phyloP scores from a whole-genome alignment of 129 eudicot species.

The Flaveria robusta region DNA sequence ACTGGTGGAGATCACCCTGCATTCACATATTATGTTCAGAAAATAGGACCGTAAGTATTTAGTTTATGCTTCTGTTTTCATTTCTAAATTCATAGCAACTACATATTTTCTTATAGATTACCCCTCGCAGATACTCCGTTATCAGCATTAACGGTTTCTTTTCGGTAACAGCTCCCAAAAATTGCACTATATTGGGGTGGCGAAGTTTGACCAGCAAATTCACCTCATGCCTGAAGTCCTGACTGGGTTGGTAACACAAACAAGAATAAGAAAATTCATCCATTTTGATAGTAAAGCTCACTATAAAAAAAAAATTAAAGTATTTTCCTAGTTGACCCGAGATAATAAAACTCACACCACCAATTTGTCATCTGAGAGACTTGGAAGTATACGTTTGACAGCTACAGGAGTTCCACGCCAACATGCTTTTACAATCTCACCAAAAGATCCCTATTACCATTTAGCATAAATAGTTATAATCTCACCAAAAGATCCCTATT shows the following conservation, averaged over 20 bases:
- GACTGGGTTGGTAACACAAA: slow-evolving; percentile 51
- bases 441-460: slow-evolving; percentile 83
- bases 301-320: background rate
- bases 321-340: slow-evolving; percentile 20
- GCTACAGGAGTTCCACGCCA: slow-evolving; percentile 99
- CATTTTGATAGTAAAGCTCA: slow-evolving; percentile 13
- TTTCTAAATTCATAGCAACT: background rate
- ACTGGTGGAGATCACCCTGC: slow-evolving; percentile 96
- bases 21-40: slow-evolving; percentile 21
- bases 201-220: slow-evolving; percentile 99
- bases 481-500: slow-evolving; percentile 99
- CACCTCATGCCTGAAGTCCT: slow-evolving; percentile 99
- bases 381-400: slow-evolving; percentile 94
- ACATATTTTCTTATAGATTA: slow-evolving; percentile 28
- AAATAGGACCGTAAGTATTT: background rate
- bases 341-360: slow-evolving; percentile 56
- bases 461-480: slow-evolving; percentile 47
- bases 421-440: slow-evolving; percentile 88
- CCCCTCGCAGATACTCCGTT: slow-evolving; percentile 96
- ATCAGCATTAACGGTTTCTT: slow-evolving; percentile 92
- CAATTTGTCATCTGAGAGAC: slow-evolving; percentile 92
- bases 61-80: background rate
- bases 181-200: slow-evolving; percentile 97
- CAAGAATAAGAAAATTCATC: slow-evolving; percentile 20
- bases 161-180: slow-evolving; percentile 98